These are phyloP conservation scores for Hanseniaspora guilliermondii DNA, from an alignment of 805 yeast genomes.

Conservation along the genomic window DNA sequence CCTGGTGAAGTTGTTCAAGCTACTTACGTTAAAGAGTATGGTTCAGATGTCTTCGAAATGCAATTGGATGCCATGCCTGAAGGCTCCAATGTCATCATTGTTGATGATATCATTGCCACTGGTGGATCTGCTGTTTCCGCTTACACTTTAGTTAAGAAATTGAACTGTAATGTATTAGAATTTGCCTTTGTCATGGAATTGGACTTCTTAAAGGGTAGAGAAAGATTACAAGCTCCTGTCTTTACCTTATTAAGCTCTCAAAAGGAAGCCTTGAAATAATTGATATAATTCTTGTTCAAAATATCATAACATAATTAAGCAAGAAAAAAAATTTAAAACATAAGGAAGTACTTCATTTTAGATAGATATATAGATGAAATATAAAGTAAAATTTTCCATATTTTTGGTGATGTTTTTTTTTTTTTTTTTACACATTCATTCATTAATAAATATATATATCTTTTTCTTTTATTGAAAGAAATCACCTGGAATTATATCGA, in stretches of 20 bases:
- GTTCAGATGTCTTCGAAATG: conserved; percentile 77
- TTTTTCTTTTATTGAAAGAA: too few relatives aligned
- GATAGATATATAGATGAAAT: too few relatives aligned
- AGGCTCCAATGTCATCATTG: conserved; percentile 72
- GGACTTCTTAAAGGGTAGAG: conserved; percentile 88
- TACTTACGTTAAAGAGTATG: conserved; percentile 81
- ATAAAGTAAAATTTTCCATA: too few relatives aligned
- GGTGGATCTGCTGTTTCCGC: conserved; percentile 96
- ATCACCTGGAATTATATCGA: too few relatives aligned
- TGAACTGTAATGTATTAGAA: conserved; percentile 63
- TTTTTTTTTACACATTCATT: too few relatives aligned
- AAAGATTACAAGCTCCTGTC: conserved; percentile 71
- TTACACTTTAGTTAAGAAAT: conserved; percentile 60
- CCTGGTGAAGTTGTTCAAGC: conserved; percentile 75
- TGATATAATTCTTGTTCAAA: too few relatives aligned
- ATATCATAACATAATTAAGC: not conserved
- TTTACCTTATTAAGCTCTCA: conserved; percentile 83
- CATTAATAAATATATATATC: too few relatives aligned
- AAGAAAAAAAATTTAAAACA: too few relatives aligned
- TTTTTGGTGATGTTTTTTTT: too few relatives aligned
- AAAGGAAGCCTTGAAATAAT: conserved; percentile 35
- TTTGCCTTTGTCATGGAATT: conserved; percentile 87
- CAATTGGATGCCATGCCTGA: conserved; percentile 69
- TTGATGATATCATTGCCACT: conserved; percentile 95
- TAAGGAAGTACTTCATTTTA: too few relatives aligned